Conservation (phyloP, 2,329 filamentous ascomycete species). For the Fusarium clavum region DNA sequence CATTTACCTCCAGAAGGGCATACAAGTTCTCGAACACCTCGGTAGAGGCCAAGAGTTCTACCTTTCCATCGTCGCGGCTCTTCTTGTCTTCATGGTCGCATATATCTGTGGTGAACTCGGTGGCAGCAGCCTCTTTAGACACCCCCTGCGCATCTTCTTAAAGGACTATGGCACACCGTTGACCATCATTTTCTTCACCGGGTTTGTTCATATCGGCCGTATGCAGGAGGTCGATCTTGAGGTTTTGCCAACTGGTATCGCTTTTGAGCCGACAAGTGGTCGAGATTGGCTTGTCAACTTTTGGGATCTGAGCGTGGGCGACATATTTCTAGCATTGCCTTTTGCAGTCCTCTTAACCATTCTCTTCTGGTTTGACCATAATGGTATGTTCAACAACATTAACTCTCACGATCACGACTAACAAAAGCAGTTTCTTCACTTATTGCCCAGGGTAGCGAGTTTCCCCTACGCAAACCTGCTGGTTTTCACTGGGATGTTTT, state of each 20-base stretch:
- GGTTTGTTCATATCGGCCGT: slow-evolving; percentile 86
- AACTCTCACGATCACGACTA: not conserved
- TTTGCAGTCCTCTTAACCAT: slow-evolving; percentile 87
- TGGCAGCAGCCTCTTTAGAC: slow-evolving; percentile 76
- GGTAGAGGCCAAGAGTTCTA: slow-evolving; percentile 77
- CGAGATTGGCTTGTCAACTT: slow-evolving; percentile 83
- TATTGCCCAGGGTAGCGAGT: slow-evolving; percentile 85
- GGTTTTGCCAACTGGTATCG: slow-evolving; percentile 77
- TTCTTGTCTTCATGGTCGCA: slow-evolving; percentile 81
- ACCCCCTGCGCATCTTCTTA: slow-evolving; percentile 82
- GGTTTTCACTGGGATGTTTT: slow-evolving; percentile 90
- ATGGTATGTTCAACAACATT: slow-evolving; percentile 63
- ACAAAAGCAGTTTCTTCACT: slow-evolving; percentile 72
- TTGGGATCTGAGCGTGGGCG: slow-evolving; percentile 78
- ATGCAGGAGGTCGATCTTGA: slow-evolving; percentile 79
- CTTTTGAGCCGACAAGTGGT: slow-evolving; percentile 82
- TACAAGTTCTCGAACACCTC: slow-evolving; percentile 84
- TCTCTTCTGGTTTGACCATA: slow-evolving; percentile 91
- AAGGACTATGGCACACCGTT: slow-evolving; percentile 91
- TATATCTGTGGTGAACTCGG: slow-evolving; percentile 81
- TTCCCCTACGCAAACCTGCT: slow-evolving; percentile 81
- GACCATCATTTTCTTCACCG: slow-evolving; percentile 87
- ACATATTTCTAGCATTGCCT: slow-evolving; percentile 87
- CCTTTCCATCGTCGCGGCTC: slow-evolving; percentile 78
- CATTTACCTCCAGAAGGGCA: slow-evolving; percentile 91